Evolutionary conservation across 306 rosid species (phyloP).

Genomic region (Inga leiocalycina): DNA sequence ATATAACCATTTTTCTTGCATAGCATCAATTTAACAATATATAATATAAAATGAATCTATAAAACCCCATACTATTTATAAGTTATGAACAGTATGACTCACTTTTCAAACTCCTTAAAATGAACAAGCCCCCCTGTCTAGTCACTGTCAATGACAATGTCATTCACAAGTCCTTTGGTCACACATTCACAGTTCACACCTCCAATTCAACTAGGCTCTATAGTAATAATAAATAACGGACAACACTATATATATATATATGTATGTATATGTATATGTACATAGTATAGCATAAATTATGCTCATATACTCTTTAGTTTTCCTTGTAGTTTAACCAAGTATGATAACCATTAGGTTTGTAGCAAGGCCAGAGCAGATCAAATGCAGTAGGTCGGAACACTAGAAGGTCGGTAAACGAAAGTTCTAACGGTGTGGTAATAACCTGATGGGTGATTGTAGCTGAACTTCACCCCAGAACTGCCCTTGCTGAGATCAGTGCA

Average conservation of each 20-base stretch:
- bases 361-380: constrained; percentile 44
- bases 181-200: background rate
- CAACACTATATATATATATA: constrained; percentile 20
- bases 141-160: background rate
- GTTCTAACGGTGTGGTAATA: constrained; percentile 74
- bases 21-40: background rate
- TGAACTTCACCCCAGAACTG: constrained; percentile 80
- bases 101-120: background rate
- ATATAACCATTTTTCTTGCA: background rate
- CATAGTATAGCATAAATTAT: background rate
- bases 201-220: background rate
- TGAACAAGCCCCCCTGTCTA: background rate
- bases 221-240: constrained; percentile 13
- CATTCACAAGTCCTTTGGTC: constrained; percentile 19
- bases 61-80: background rate
- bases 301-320: constrained; percentile 15
- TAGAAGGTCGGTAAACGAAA: constrained; percentile 67
- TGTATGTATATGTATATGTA: background rate
- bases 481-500: constrained; percentile 74
- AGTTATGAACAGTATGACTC: background rate
- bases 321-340: constrained; percentile 36
- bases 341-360: background rate
- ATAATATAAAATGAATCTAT: background rate
- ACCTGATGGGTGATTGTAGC: constrained; percentile 80
- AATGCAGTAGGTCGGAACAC: constrained; percentile 72